Conservation (phyloP, 23 red algal species). For the Porphyridium purpureum region DNA sequence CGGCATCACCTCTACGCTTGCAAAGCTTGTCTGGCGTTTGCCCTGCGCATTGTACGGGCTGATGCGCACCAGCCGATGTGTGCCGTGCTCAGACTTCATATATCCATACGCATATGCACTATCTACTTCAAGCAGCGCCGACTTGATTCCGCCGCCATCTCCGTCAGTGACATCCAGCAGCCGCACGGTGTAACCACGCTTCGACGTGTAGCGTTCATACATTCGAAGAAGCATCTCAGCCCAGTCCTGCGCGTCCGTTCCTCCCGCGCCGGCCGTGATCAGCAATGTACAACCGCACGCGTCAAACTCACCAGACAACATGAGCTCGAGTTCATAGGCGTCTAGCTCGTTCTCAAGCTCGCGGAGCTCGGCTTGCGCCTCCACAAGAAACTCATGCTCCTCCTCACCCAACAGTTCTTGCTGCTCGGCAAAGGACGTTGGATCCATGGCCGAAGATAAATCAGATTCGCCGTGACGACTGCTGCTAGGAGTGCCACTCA, state of each 20-base stretch:
- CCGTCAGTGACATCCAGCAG: slow-evolving; percentile 47
- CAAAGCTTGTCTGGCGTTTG: slow-evolving; percentile 97
- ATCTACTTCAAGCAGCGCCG: slow-evolving; percentile 40
- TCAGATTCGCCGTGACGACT: too few relatives aligned
- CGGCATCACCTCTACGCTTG: slow-evolving; percentile 81
- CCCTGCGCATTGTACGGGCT: slow-evolving; percentile 79
- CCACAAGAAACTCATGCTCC: slow-evolving; percentile 8
- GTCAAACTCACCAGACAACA: slow-evolving; percentile 70
- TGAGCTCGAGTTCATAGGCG: slow-evolving; percentile 39
- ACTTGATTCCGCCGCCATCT: slow-evolving; percentile 73
- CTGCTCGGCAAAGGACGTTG: too few relatives aligned
- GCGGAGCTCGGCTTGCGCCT: slow-evolving; percentile 24
- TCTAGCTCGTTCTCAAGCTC: slow-evolving; percentile 19
- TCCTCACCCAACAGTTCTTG: too few relatives aligned
- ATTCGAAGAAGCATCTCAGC: slow-evolving; percentile 78
- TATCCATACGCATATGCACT: slow-evolving; percentile 57
- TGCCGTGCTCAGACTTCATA: slow-evolving; percentile 63
- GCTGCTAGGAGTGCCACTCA: too few relatives aligned
- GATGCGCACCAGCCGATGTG: slow-evolving; percentile 88
- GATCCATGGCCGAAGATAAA: too few relatives aligned
- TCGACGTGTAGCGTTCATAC: slow-evolving; percentile 63
- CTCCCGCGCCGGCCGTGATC: slow-evolving; percentile 71
- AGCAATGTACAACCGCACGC: slow-evolving; percentile 29
- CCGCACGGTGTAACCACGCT: slow-evolving; percentile 11
- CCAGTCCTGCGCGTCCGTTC: slow-evolving; percentile 96